Evolutionary conservation across 2,329 filamentous ascomycete species (phyloP), one percentile per base, ranked within the genome.

Genomic region (Hortaea sp.): DNA sequence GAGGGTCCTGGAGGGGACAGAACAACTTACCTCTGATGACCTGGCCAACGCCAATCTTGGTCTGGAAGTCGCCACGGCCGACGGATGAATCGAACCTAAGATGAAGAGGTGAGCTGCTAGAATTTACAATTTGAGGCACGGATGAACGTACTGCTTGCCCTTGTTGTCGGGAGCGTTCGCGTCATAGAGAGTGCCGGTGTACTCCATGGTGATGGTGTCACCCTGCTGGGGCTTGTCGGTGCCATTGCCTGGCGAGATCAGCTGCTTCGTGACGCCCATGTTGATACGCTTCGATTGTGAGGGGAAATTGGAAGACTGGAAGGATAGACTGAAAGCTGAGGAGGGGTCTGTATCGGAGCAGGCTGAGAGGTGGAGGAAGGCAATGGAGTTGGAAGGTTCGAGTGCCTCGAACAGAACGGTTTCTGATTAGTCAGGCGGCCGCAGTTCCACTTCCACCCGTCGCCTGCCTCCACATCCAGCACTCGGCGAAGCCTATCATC

Each of bases 161-260:
- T 77, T 78, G 61, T 78, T 73, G 48, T 79, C 73, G 12, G 76
- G 67, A 64, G 78, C 69, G 53, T 62, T 69, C 20, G 71, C 61
- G 61, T 94, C 82, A 69, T 84, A 85, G 53, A 97, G 76, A 70
- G 74, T 95, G 59, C 92, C 92, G 38, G 84, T 92, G 76, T 97
- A 97, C 70, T 92, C 80, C 63, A 97, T 94, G 62, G 77, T 79
- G 61, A 97, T 86, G 28, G 70, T 78, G 65, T 95, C 81, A 55
- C 86, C 84, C 11, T 63, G 59, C 54, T 69, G 63, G 48, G 90
- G 85, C 54, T 68, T 72, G 59, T 79, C 65, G 47, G 75, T 74
- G 48, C 72, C 71, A 60, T 76, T 75, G 61, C 90, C 89, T 52
- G 76, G 67, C 32, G 69, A 62, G 57, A 82, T 65, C 53, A 77